Base-by-base conservation (phyloP, 306 rosid genomes). In the Pyrus pyrifolia region DNA sequence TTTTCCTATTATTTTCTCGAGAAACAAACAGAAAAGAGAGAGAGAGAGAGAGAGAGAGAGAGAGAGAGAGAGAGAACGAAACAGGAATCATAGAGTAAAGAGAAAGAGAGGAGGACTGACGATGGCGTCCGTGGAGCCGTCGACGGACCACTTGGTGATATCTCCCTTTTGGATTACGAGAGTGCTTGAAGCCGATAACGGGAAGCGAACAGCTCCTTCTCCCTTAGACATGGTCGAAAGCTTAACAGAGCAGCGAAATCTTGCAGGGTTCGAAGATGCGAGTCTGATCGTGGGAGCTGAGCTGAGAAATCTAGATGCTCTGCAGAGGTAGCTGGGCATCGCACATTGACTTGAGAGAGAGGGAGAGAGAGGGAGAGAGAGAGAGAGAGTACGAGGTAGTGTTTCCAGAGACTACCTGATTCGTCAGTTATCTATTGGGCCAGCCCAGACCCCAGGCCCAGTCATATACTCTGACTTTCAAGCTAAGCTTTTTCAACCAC, bases 91-190 rank as follows among this genome's bases (percentile, higher is more conserved):
- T 7, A 51, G 71, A 57, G 29, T 4, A 63, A 31, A 62, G 71
- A 82, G 45, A 76, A 61, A 77, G 60, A 67, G 61, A 76, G 87
- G 60, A 71, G 71, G 25, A 79, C 85, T 44, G 67, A 91, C 97
- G 29, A 92, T 86, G 82, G 98, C 98, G 74, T 92, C 97, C 35
- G 97, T 82, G 68, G 88, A 80, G 72, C 91, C 89, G 55, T 92
- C 83, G 77, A 92, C 70, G 81, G 82, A 92, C 98, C 98, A 94
- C 77, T 87, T 75, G 23, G 98, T 90, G 83, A 94, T 85, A 71
- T 94, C 98, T 2, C 98, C 98, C 83, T 69, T 86, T 83, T 92
- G 95, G 77, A 94, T 89, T 73, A 90, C 86, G 81, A 92, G 83
- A 57, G 88, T 70, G 69, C 70, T 77, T 14, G 89, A 78, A 8